A percentile compares a stretch with the other conserved stretches of the same genome.
Conservation (phyloP, 1,284 basidiomycete genomes). For the Exsudoporus floridanus region DNA sequence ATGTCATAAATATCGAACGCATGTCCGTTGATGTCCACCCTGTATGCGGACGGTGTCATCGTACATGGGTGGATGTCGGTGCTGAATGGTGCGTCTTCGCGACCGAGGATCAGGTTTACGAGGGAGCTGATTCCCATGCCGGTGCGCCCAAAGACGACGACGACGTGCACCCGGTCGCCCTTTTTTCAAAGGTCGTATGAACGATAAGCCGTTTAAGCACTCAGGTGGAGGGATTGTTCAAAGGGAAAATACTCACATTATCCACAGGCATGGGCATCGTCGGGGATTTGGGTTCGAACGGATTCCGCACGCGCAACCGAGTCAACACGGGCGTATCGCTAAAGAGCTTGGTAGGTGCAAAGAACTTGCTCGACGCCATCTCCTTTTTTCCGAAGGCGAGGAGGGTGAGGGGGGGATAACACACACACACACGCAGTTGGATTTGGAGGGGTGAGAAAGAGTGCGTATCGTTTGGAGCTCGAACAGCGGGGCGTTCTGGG, state of each 20-base stretch:
- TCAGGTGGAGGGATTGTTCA: too few relatives aligned
- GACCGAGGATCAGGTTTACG: slow-evolving; percentile 31
- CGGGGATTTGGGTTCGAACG: slow-evolving; percentile 23
- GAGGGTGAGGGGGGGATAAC: slow-evolving; percentile 2
- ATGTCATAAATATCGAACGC: slow-evolving; percentile 34
- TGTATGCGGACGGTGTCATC: slow-evolving; percentile 22
- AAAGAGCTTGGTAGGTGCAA: slow-evolving; percentile 23
- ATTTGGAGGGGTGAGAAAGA: slow-evolving; percentile 6
- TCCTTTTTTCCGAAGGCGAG: too few relatives aligned
- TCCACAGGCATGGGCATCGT: slow-evolving; percentile 31
- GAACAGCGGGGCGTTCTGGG: slow-evolving; percentile 25
- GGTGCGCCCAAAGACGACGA: slow-evolving; percentile 34
- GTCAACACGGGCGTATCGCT: slow-evolving; percentile 23
- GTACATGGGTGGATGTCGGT: slow-evolving; percentile 35
- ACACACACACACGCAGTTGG: slow-evolving; percentile 16
- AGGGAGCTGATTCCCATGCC: slow-evolving; percentile 35
- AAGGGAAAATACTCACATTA: slow-evolving; percentile 23
- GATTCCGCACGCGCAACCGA: slow-evolving; percentile 28
- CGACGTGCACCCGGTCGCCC: slow-evolving; percentile 33
- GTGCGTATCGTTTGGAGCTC: slow-evolving; percentile 13
- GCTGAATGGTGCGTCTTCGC: slow-evolving; percentile 35
- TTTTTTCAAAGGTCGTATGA: slow-evolving; percentile 7
- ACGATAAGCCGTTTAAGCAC: neutral
- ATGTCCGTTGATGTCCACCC: slow-evolving; percentile 32
- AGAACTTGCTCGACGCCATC: slow-evolving; percentile 30